Evolutionary conservation across 2,329 filamentous ascomycete genomes (phyloP), one percentile per base, ranked within the genome.

Genomic region (Trichothecium sympodiale): DNA sequence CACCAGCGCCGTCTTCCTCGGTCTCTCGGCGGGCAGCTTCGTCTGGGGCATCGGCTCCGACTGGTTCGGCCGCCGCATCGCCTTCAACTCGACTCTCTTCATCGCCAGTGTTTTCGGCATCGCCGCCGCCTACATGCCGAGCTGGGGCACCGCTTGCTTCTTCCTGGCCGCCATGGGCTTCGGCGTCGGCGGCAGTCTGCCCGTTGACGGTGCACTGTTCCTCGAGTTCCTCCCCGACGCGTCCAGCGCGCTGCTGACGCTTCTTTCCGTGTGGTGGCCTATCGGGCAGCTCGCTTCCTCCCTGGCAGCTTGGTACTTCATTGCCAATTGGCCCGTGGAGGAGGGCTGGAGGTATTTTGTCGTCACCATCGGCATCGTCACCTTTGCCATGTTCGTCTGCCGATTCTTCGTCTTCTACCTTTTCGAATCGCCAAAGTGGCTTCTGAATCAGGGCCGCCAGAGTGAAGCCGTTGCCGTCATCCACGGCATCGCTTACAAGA

Each of bases 211-310:
- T 25, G 81, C 83, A 0, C 63, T 91, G 3, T 91, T 93, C 53
- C 67, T 93, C 27, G 86, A 94, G 50, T 89, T 89, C 44, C 61
- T 93, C 1, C 86, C 86, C 0, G 78, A 80, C 38, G 73, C 78
- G 0, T 80, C 76, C n/a, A 77, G 76, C 42, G 75, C 77, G 23
- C 68, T 91, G 12, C 63, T 91, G 20, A 91, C 84, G 0, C 65
- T 89, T 33, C 65, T 93, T n/a, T 86, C 82, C 6, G 73, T 87
- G 7, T 91, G 83, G 80, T 94, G 86, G 84, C 83, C 85, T 0
- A 60, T 93, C 14, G 86, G 85, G 5, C 83, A 91, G 51, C 66
- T 93, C 7, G 69, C 80, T 38, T 77, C 81, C 2, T 80, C 77
- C 3, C 57, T 83, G 5, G 65, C 84, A 33, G 83, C 80, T 6